Conservation (phyloP, 352 stramenopile genomes). For the Phytophthora pluvialis region DNA sequence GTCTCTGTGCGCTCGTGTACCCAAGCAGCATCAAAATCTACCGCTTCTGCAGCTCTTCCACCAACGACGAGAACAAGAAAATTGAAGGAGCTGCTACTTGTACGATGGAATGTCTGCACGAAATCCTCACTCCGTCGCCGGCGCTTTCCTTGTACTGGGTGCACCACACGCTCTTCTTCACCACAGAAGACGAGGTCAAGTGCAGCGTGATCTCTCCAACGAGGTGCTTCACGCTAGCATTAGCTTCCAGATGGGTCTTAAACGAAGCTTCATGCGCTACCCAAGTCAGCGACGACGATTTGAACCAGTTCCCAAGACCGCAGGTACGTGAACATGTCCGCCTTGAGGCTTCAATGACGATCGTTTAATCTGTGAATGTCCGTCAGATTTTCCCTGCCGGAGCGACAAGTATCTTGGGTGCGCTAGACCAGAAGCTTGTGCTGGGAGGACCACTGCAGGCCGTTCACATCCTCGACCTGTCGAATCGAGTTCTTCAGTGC, state of each 20-base stretch:
- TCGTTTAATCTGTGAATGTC: constrained; percentile 2
- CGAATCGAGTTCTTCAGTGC: constrained; percentile 70
- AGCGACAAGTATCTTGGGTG: constrained; percentile 55
- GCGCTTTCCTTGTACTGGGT: constrained; percentile 64
- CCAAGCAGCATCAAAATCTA: constrained; percentile 53
- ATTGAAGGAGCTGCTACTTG: constrained; percentile 14
- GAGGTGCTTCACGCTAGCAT: constrained; percentile 62
- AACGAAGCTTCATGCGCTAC: constrained; percentile 41
- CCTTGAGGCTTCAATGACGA: background rate
- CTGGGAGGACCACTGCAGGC: constrained; percentile 49
- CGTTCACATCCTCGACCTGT: constrained; percentile 65
- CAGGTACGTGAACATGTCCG: constrained; percentile 33
- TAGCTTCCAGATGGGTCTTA: constrained; percentile 53
- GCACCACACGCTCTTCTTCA: constrained; percentile 75
- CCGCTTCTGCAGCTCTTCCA: constrained; percentile 32
- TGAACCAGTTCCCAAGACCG: constrained; percentile 52
- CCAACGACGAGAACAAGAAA: constrained; percentile 12
- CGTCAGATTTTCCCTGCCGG: constrained; percentile 45
- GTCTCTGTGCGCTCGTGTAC: constrained; percentile 71
- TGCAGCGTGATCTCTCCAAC: constrained; percentile 69
- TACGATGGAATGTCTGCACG: constrained; percentile 52
- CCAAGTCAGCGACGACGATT: constrained; percentile 38
- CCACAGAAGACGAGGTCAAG: constrained; percentile 62
- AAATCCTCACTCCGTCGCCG: constrained; percentile 53
- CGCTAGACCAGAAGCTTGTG: constrained; percentile 60